Evolutionary conservation across 106 monocot genomes (phyloP), one percentile per base, ranked within the genome.

Genomic region (Triglochin maritima): DNA sequence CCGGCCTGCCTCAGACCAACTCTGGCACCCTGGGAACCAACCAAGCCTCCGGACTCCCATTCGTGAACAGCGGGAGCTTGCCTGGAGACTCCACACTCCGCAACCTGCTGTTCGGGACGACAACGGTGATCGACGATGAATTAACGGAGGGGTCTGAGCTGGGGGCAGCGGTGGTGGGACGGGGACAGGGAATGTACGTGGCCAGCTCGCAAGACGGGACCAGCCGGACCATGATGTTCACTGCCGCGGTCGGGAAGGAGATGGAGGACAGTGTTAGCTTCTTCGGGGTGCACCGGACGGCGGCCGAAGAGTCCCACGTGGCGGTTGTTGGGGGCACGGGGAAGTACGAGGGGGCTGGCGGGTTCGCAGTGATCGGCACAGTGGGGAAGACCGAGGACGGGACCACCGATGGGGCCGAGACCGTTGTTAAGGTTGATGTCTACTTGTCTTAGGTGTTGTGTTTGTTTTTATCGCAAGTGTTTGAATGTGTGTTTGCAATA

Each of bases 141-240:
- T 56, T 73, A 15, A 79, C 68, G 4, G 79, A 79, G 62, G 79
- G 79, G 4, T 68, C 56, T 5, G 73, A 74, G 79, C 55, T 74
- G 11, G 79, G 73, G 7, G 62, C 68, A 3, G 66, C 66, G 3
- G 73, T 79, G 9, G 49, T 79, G 12, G 79, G 79, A 12, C 60
- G 55, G 14, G 79, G 68, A n/a, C 73, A 79, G 62, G 79, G 79
- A 7, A 69, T 74, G 49, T 79, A 73, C 59, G 68, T 79, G 17
- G 73, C 79, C 0, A 69, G 68, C 68, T 68, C 73, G 47, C 60
- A 79, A 68, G 79, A 79, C 48, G 73, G 73, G 46, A 68, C 61
- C 0, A 45, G 44, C 61, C 57, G 67, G 60, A 79, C 79, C 48
- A 4, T 79, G 43, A 42, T 74, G 66, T 17, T 79, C 68, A 74